A percentile compares a stretch with the other conserved stretches of the same genome.
phyloP scores from a whole-genome alignment of 2,329 filamentous ascomycete genomes.

The Talaromyces piceae region DNA sequence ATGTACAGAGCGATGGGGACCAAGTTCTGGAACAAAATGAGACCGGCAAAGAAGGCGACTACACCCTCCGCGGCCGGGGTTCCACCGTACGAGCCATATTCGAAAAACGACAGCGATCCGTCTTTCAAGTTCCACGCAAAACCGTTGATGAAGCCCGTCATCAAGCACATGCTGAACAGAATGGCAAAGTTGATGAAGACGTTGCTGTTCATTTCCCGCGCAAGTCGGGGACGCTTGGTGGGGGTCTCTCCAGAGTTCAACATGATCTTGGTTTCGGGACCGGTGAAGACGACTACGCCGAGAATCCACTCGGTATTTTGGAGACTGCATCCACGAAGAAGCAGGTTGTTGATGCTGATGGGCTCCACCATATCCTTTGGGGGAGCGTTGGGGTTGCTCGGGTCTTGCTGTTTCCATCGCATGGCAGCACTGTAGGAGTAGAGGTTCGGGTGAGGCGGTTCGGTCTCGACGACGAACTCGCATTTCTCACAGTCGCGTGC shows the following conservation, averaged over 20 bases:
- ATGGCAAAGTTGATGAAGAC: constrained; percentile 95
- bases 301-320: constrained; percentile 95
- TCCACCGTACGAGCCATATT: constrained; percentile 74
- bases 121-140: constrained; percentile 68
- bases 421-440: constrained; percentile 92
- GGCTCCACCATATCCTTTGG: constrained; percentile 80
- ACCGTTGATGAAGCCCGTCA: constrained; percentile 79
- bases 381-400: constrained; percentile 54
- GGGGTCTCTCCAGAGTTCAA: constrained; percentile 94
- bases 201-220: constrained; percentile 92
- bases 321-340: constrained; percentile 86
- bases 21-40: constrained; percentile 97
- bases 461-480: constrained; percentile 82
- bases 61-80: constrained; percentile 74
- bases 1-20: constrained; percentile 98
- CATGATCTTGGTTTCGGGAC: constrained; percentile 98
- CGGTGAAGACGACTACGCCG: constrained; percentile 88
- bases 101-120: constrained; percentile 72
- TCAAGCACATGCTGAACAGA: constrained; percentile 79
- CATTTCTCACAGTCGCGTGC: constrained; percentile 87
- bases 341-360: constrained; percentile 87
- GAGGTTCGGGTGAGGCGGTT: constrained; percentile 83
- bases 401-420: constrained; percentile 71
- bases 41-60: constrained; percentile 90
- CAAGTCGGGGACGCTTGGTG: constrained; percentile 84